Conservation (phyloP, 2,329 filamentous ascomycete genomes). For the Plenodomus tracheiphilus region DNA sequence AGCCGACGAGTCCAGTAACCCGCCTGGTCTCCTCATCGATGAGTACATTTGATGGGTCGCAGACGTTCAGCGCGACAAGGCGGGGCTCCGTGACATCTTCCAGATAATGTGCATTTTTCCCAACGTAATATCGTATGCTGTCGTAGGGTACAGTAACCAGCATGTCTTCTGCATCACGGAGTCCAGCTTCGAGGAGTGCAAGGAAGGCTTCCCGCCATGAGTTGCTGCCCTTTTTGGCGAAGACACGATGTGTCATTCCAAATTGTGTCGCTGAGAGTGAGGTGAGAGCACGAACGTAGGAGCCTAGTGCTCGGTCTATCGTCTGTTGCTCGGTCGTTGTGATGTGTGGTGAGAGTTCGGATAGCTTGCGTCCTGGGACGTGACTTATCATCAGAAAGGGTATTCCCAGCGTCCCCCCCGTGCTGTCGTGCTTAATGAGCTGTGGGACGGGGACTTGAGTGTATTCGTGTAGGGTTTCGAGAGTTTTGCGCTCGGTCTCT, state of each 20-base stretch:
- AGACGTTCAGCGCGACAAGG: conserved; percentile 56
- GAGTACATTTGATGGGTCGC: conserved; percentile 55
- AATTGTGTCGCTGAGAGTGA: conserved; percentile 54
- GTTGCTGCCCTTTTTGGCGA: conserved; percentile 48
- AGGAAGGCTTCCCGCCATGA: conserved; percentile 60
- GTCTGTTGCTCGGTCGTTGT: conserved; percentile 38
- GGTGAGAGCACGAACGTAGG: conserved; percentile 48
- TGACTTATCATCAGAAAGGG: conserved; percentile 42
- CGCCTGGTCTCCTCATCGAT: conserved; percentile 54
- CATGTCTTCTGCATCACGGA: conserved; percentile 63
- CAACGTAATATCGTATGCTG: conserved; percentile 56
- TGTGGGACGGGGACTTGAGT: conserved; percentile 44
- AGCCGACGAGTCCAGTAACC: conserved; percentile 57
- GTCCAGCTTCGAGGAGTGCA: conserved; percentile 54
- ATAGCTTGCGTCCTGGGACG: conserved; percentile 39
- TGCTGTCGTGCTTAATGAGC: conserved; percentile 44
- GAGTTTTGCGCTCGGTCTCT: conserved; percentile 44
- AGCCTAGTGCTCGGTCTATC: conserved; percentile 48
- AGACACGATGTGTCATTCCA: conserved; percentile 55
- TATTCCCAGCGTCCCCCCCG: conserved; percentile 31
- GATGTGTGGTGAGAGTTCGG: conserved; percentile 36
- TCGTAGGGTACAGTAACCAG: conserved; percentile 61
- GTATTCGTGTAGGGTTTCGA: conserved; percentile 44
- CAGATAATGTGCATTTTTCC: conserved; percentile 49
- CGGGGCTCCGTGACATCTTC: conserved; percentile 56